Conservation (phyloP, 805 yeast genomes). For the Cyberlindnera maclurae region DNA sequence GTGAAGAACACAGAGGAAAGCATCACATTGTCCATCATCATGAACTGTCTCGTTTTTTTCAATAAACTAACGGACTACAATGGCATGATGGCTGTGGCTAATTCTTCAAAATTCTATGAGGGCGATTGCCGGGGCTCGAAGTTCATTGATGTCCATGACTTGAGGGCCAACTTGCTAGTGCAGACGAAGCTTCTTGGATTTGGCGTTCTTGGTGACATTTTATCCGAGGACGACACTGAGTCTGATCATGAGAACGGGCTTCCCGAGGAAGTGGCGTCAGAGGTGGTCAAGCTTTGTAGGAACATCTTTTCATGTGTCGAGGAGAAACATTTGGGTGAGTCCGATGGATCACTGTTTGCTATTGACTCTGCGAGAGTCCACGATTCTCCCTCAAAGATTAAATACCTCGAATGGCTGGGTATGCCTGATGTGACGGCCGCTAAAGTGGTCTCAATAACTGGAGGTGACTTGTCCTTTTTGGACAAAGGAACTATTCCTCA, state of each 20-base stretch:
- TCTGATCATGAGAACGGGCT: conserved; percentile 21
- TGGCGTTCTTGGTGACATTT: conserved; percentile 30
- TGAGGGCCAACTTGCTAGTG: conserved; percentile 25
- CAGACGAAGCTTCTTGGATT: conserved; percentile 36
- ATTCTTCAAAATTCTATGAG: conserved; percentile 32
- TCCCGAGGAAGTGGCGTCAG: conserved; percentile 37
- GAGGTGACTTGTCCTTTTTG: conserved; percentile 26
- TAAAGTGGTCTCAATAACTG: conserved; percentile 24
- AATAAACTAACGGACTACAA: conserved; percentile 37
- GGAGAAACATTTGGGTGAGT: conserved; percentile 28
- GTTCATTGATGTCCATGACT: conserved; percentile 11
- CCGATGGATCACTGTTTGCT: conserved; percentile 31
- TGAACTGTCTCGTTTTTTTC: conserved; percentile 37
- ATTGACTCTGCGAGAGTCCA: conserved; percentile 32
- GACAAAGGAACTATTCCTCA: conserved; percentile 19
- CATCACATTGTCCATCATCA: conserved; percentile 31
- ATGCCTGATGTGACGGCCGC: conserved; percentile 25
- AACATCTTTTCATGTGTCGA: conserved; percentile 33
- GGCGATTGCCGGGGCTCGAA: conserved; percentile 23
- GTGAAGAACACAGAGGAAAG: conserved; percentile 32
- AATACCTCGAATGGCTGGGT: conserved; percentile 28
- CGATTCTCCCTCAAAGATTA: conserved; percentile 31
- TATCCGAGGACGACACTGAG: conserved; percentile 21
- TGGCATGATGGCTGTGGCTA: conserved; percentile 25
- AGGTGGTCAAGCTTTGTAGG: conserved; percentile 37